A percentile compares a stretch with the other conserved stretches of the same genome.
These are phyloP conservation scores for Mucuna pruriens DNA, from an alignment of 306 rosid species.

Conservation along the genomic window DNA sequence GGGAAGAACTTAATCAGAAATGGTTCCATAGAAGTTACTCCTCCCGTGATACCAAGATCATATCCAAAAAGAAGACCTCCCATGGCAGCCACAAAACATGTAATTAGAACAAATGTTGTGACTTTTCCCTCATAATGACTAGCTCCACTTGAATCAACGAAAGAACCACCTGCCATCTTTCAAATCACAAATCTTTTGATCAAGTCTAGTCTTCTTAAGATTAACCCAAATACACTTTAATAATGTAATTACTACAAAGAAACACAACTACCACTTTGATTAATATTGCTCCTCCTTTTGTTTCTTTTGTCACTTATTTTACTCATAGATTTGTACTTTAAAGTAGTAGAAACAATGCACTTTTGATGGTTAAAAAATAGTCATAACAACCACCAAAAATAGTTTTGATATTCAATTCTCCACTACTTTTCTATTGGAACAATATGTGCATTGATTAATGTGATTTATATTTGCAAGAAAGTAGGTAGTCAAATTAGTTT, in stretches of 20 bases:
- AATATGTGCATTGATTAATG: too few relatives aligned
- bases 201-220: neutral
- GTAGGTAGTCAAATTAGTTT: too few relatives aligned
- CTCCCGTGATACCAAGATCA: constrained; percentile 44
- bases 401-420: too few relatives aligned
- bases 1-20: constrained; percentile 42
- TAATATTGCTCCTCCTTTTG: neutral
- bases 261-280: neutral
- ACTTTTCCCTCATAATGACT: constrained; percentile 34
- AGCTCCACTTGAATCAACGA: neutral
- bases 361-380: too few relatives aligned
- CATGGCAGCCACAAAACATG: constrained; percentile 46
- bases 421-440: too few relatives aligned
- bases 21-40: constrained; percentile 46
- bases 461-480: too few relatives aligned
- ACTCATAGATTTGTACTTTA: neutral
- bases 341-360: too few relatives aligned
- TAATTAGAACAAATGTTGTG: constrained; percentile 32
- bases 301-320: neutral
- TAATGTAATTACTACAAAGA: neutral
- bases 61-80: constrained; percentile 47
- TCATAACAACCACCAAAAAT: too few relatives aligned
- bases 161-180: constrained; percentile 37
- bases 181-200: neutral
- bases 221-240: neutral